Percentiles rank a stretch among this genome's conserved stretches.
phyloP scores from a whole-genome alignment of 768 basidiomycete genomes.

The Hygrophorus pudorinus region DNA sequence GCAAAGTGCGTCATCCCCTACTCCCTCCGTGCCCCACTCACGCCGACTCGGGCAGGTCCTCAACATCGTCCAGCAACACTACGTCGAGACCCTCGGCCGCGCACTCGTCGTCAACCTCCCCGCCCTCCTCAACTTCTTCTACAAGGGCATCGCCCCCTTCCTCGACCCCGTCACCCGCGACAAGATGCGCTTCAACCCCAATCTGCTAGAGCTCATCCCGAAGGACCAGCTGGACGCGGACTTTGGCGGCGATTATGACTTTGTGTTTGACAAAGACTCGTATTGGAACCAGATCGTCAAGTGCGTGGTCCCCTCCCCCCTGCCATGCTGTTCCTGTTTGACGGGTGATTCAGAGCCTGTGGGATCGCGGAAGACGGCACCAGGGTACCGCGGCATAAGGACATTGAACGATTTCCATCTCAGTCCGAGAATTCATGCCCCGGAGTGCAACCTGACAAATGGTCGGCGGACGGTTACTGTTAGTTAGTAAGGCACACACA shows the following conservation, averaged over 20 bases:
- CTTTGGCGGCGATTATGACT: constrained; percentile 71
- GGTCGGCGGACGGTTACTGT: no score
- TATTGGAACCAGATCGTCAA: constrained; percentile 76
- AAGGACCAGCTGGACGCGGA: constrained; percentile 69
- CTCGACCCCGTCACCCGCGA: constrained; percentile 82
- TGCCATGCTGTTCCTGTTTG: not conserved
- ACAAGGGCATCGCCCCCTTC: constrained; percentile 79
- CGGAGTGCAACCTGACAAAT: no score
- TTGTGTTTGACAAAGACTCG: constrained; percentile 57
- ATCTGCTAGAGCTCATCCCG: constrained; percentile 67
- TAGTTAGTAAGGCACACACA: no score
- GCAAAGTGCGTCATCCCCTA: constrained; percentile 40
- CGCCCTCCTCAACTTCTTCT: constrained; percentile 61
- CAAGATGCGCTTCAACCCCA: constrained; percentile 91
- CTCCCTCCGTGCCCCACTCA: not conserved
- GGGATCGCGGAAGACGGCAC: constrained; percentile 48
- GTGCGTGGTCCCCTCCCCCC: constrained; percentile 28
- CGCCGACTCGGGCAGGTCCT: constrained; percentile 40
- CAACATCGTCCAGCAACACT: constrained; percentile 78
- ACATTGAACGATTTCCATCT: no score
- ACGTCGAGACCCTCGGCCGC: constrained; percentile 80
- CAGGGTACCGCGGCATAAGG: constrained; percentile 23
- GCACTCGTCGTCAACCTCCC: constrained; percentile 81
- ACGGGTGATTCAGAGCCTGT: constrained; percentile 33
- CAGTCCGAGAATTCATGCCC: no score